Evolutionary conservation across 257 asterid species (phyloP).

Genomic region (Solanum etuberosum): DNA sequence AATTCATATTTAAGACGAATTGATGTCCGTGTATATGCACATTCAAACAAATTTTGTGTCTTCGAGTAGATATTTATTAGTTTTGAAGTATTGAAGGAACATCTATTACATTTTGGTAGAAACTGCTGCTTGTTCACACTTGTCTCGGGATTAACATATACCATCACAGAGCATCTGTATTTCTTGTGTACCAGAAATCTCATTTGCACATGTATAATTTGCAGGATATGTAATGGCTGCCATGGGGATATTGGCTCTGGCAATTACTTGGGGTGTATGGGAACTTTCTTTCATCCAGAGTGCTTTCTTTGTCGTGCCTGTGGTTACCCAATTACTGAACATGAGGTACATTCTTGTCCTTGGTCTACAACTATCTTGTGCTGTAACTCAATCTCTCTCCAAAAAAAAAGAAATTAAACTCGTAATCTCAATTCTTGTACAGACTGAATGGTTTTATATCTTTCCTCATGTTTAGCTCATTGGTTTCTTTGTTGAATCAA

Average conservation of each 20-base stretch:
- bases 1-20: neutral
- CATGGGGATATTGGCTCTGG: slow-evolving; percentile 68
- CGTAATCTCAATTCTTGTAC: neutral
- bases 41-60: neutral
- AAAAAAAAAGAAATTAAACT: neutral
- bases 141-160: neutral
- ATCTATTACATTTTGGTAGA: neutral
- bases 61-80: neutral
- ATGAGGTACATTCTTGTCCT: slow-evolving; percentile 41
- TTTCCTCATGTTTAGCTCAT: slow-evolving; percentile 11
- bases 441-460: neutral
- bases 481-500: slow-evolving; percentile 47
- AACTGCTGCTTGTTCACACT: neutral
- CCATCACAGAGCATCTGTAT: neutral
- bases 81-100: neutral
- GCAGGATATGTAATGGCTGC: slow-evolving; percentile 81
- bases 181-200: neutral
- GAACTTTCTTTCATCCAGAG: slow-evolving; percentile 73
- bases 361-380: neutral
- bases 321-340: slow-evolving; percentile 67
- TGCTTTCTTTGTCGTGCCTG: slow-evolving; percentile 85
- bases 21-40: neutral
- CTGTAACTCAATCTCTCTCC: neutral
- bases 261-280: slow-evolving; percentile 92
- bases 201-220: neutral